Evolutionary conservation across 2,329 filamentous ascomycete genomes (phyloP), one percentile per base, ranked within the genome.

Genomic region (Clarireedia monteithiana): DNA sequence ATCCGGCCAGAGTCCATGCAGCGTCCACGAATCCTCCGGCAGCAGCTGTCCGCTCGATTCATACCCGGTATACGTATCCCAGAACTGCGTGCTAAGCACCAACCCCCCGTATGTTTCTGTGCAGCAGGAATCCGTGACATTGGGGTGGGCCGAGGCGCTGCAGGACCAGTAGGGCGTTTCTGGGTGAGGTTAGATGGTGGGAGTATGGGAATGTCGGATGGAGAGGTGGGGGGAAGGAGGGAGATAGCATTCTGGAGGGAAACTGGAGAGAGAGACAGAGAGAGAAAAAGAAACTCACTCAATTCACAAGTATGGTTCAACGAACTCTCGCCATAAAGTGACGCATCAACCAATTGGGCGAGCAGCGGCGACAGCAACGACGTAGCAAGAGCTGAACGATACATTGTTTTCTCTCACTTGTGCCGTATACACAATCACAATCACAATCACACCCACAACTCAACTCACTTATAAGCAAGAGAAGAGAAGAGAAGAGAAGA

Each of bases 41-140:
- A 85, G 73, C 23, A 82, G 65, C 65, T 87, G 83, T 9, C 80
- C 80, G 55, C 77, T 53, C 12, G 68, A 66, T 66, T 86, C 83
- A 34, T 76, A 73, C 2, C 82, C 83, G 0, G 84, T 86, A 65
- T 83, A 82, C 0, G 80, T 82, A 62, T 77, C 72, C 84, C 84
- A 87, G 68, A 82, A 84, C 60, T 86, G 83, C 0, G 83, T 86
- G 55, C 72, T 73, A 2, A 86, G 72, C 34, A 86, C 65, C 5
- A 86, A 73, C 4, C 83, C 83, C 27, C 83, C 83, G 62, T 73
- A 85, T 0, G 83, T 86, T 71, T 86, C 83, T 15, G 75, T 75
- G 63, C 83, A 86, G 74, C 83, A 86, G 1, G 78, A 78, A 64
- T 86, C 82, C 36, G 80, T 77, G 53, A 72, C 66, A 36, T 63